Percentiles rank a stretch among this genome's conserved stretches.
Evolutionary conservation across 2,329 filamentous ascomycete species (phyloP).

Genomic region (Thielaviopsis ethacetica): DNA sequence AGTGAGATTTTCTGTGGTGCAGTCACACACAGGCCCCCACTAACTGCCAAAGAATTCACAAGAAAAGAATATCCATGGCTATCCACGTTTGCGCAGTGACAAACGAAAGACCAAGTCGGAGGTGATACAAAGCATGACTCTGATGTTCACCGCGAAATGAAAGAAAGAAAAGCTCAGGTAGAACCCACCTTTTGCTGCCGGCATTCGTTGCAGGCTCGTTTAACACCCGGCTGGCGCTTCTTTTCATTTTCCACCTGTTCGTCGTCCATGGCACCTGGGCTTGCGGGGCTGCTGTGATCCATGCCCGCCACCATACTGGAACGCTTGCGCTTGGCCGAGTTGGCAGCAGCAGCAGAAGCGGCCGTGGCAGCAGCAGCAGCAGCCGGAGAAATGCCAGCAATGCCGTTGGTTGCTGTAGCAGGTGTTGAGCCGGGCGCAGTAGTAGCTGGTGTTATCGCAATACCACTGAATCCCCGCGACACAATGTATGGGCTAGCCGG

Average conservation of each 20-base stretch:
- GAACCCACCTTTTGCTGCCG: slow-evolving; percentile 65
- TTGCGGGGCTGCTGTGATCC: slow-evolving; percentile 43
- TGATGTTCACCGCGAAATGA: slow-evolving; percentile 1
- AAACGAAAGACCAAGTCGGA: background rate
- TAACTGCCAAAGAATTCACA: too few relatives aligned
- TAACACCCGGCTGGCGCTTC: slow-evolving; percentile 51
- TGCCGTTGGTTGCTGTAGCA: background rate
- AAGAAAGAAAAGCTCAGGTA: background rate
- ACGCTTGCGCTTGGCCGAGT: slow-evolving; percentile 45
- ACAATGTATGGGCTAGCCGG: slow-evolving; percentile 5
- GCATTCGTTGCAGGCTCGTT: slow-evolving; percentile 73
- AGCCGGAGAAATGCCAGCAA: background rate
- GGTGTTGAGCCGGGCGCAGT: slow-evolving; percentile 14
- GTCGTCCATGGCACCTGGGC: slow-evolving; percentile 40
- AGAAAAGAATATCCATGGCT: slow-evolving; percentile 10
- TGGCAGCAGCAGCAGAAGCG: slow-evolving; percentile 26
- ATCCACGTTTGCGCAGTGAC: slow-evolving; percentile 2
- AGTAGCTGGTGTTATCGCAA: slow-evolving; percentile 19
- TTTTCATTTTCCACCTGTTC: slow-evolving; percentile 38
- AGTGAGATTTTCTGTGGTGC: too few relatives aligned
- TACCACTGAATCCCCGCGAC: slow-evolving; percentile 4
- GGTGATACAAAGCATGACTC: slow-evolving; percentile 12
- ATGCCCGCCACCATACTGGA: slow-evolving; percentile 30
- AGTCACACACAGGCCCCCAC: too few relatives aligned
- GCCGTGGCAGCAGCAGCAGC: slow-evolving; percentile 20